Evolutionary conservation across 768 basidiomycete species (phyloP).

Genomic region (Lyophyllum atratum): DNA sequence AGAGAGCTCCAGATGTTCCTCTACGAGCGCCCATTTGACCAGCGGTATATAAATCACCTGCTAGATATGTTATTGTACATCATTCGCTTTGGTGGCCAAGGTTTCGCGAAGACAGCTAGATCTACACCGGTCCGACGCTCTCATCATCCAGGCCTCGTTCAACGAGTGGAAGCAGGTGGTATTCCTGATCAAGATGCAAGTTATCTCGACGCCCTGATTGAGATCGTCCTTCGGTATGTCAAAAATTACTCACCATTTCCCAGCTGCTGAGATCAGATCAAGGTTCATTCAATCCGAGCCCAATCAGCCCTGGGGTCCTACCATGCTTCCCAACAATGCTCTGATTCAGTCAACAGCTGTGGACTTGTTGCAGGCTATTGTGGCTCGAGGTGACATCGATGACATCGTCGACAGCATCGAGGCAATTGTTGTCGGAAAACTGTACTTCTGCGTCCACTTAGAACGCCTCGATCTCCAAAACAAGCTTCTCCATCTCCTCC

Average conservation of each 20-base stretch:
- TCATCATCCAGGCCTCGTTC: constrained; percentile 59
- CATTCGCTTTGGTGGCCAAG: constrained; percentile 87
- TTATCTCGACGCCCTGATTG: constrained; percentile 78
- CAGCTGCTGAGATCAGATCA: constrained; percentile 6
- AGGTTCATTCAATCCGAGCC: constrained; percentile 86
- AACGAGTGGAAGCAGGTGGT: constrained; percentile 55
- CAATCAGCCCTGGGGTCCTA: constrained; percentile 39
- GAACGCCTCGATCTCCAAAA: constrained; percentile 83
- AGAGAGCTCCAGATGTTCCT: constrained; percentile 65
- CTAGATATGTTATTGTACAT: constrained; percentile 78
- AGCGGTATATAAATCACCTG: constrained; percentile 69
- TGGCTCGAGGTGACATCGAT: constrained; percentile 82
- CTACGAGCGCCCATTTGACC: constrained; percentile 80
- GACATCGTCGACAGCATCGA: constrained; percentile 64
- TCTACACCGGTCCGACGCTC: constrained; percentile 65
- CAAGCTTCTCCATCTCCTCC: constrained; percentile 89
- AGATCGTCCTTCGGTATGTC: constrained; percentile 70
- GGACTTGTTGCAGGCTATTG: constrained; percentile 81
- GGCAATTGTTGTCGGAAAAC: constrained; percentile 68
- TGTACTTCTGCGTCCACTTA: constrained; percentile 73
- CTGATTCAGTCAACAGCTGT: constrained; percentile 73
- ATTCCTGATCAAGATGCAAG: constrained; percentile 53
- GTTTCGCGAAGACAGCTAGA: constrained; percentile 76
- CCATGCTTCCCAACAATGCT: constrained; percentile 64
- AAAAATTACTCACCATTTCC: neutral